Evolutionary conservation across 352 stramenopile genomes (phyloP).

Genomic region (Elongisporangium anandrum): DNA sequence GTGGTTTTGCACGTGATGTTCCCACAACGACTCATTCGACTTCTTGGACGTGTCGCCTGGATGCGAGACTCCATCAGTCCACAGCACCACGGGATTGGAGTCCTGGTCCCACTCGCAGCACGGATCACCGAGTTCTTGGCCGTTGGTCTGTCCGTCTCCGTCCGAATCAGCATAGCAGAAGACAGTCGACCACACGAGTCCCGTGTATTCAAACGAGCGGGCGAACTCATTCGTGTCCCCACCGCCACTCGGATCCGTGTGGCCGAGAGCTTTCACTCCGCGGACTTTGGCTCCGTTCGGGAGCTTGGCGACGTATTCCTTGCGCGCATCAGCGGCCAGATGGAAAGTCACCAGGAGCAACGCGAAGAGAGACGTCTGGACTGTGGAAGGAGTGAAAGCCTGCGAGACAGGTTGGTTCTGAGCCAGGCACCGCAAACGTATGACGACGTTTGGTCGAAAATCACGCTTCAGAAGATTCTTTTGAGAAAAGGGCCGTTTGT

Average conservation of each 20-base stretch:
- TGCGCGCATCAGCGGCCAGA: constrained; percentile 3
- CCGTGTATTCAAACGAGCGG: constrained; percentile 15
- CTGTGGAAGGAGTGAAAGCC: neutral
- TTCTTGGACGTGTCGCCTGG: constrained; percentile 20
- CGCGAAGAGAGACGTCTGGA: neutral
- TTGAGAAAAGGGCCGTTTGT: too few species aligned
- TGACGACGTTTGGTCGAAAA: neutral
- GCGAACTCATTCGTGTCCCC: constrained; percentile 18
- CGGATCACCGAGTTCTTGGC: constrained; percentile 57
- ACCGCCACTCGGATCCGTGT: constrained; percentile 10
- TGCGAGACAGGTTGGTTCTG: neutral
- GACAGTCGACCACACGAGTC: constrained; percentile 20
- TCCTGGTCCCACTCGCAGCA: constrained; percentile 24
- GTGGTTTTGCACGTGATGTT: constrained; percentile 17
- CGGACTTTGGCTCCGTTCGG: constrained; percentile 27
- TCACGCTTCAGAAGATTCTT: too few species aligned
- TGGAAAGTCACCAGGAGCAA: neutral
- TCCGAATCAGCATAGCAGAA: constrained; percentile 33
- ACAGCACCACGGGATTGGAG: constrained; percentile 10
- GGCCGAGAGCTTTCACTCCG: constrained; percentile 17
- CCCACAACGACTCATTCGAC: constrained; percentile 20
- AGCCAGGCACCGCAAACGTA: neutral
- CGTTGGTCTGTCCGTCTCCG: constrained; percentile 49
- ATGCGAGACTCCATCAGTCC: constrained; percentile 23
- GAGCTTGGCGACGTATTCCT: constrained; percentile 13